phyloP scores from a whole-genome alignment of 2,329 filamentous ascomycete genomes.

The Nannizziopsis arthrosporioides region DNA sequence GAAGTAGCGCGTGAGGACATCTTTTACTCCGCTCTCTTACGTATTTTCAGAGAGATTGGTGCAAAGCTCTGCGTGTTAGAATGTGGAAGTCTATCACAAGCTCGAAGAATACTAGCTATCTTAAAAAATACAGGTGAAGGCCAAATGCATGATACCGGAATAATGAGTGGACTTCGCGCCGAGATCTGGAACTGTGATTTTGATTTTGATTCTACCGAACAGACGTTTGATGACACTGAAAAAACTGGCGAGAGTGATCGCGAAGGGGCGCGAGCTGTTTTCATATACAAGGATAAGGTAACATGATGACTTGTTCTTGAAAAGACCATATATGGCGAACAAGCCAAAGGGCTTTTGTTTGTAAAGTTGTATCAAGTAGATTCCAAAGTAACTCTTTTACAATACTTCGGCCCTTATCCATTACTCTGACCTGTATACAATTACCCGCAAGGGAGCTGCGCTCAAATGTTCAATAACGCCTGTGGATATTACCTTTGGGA shows the following conservation, averaged over 20 bases:
- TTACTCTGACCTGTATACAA: too few species aligned
- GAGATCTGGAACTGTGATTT: slow-evolving; percentile 16
- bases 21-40: slow-evolving; percentile 28
- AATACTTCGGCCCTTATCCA: too few species aligned
- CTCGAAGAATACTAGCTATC: slow-evolving; percentile 21
- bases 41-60: slow-evolving; percentile 18
- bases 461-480: too few species aligned
- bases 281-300: slow-evolving; percentile 10
- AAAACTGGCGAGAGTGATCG: not conserved
- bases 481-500: too few species aligned
- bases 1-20: slow-evolving; percentile 19
- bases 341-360: too few species aligned
- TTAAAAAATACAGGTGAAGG: not conserved
- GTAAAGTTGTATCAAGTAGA: too few species aligned
- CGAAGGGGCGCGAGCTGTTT: slow-evolving; percentile 12
- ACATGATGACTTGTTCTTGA: too few species aligned
- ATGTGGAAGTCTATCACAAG: slow-evolving; percentile 28
- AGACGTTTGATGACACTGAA: not conserved
- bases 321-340: too few species aligned
- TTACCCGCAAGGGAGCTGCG: too few species aligned
- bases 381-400: too few species aligned
- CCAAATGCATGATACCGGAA: not conserved
- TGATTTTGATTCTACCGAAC: not conserved
- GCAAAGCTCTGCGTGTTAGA: slow-evolving; percentile 26
- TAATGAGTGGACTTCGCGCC: slow-evolving; percentile 1